Evolutionary conservation across 2,329 filamentous ascomycete genomes (phyloP), one percentile per base, ranked within the genome.

Genomic region (Rutstroemia sp.): DNA sequence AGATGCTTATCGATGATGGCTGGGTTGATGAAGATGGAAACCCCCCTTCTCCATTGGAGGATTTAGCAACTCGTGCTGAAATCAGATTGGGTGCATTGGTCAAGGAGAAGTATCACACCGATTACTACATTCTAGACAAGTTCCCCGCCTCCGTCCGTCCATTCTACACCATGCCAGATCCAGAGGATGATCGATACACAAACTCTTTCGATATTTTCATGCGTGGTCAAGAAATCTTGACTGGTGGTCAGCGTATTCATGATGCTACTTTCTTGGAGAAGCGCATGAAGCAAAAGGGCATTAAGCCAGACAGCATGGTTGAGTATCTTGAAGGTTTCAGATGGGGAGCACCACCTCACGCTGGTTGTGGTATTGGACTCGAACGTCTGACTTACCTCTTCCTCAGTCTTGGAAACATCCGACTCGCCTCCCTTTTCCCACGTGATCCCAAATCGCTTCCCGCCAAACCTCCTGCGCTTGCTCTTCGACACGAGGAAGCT

Each of bases 181-280:
- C 86, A 1, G 77, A 85, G 16, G 82, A 95, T 66, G 76, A 81
- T 12, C 77, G 80, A 37, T 83, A 85, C 70, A 96, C 92, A 51
- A 95, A 95, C 70, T 95, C 92, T 0, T 96, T 96, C 66, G 92
- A 96, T 70, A 95, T 96, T 57, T 96, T 96, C 74, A 80, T 96
- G 45, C 87, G 92, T 30, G 92, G 92, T 0, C 92, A 96, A 68
- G 92, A 96, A 71, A 94, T 96, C 57, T 85, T 92, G 47, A 92
- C 90, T 1, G 92, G 92, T 64, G 92, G 92, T 7, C 92, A 96
- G 72, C 90, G 92, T 81, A 95, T 96, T 61, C 88, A 96, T 70
- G 85, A 94, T 60, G 80, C 88, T 0, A 74, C 78, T 4, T 80
- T 88, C 68, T 77, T 96, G n/a, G 80, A 86, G 46, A 79, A 86